These are phyloP conservation scores for Ceratobasidium sp. DNA, from an alignment of 1,284 basidiomycete species.

Conservation along the genomic window DNA sequence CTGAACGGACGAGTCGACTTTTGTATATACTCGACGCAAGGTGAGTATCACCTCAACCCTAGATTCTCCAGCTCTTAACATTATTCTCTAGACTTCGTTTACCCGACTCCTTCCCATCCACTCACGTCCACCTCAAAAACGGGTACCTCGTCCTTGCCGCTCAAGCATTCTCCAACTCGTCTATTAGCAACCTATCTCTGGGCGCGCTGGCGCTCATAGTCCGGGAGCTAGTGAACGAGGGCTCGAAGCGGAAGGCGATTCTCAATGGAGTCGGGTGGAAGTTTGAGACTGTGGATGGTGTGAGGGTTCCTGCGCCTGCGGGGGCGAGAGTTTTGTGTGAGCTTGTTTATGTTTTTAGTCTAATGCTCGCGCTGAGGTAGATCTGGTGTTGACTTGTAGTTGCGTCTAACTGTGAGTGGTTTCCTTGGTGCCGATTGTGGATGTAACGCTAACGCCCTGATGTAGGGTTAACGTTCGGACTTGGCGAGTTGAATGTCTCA, in stretches of 20 bases:
- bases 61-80: not conserved
- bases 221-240: conserved; percentile 5
- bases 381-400: not conserved
- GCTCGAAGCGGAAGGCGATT: not conserved
- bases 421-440: not conserved
- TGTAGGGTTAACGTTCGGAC: conserved; percentile 30
- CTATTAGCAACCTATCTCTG: not conserved
- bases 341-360: too few relatives aligned
- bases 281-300: not conserved
- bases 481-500: conserved; percentile 6
- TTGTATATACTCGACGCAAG: conserved; percentile 29
- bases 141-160: conserved; percentile 9
- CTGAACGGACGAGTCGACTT: conserved; percentile 15
- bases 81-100: not conserved
- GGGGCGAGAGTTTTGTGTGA: conserved; percentile 31
- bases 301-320: conserved; percentile 24
- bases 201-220: conserved; percentile 16
- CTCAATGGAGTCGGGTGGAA: not conserved
- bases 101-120: conserved; percentile 3
- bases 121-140: conserved; percentile 9
- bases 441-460: not conserved
- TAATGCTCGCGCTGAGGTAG: too few relatives aligned
- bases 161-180: not conserved
- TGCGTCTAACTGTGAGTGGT: conserved; percentile 14
- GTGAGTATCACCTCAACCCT: not conserved